Evolutionary conservation across 495 filamentous ascomycete species (phyloP), one percentile per base, ranked within the genome.

Genomic region (Hyaloscypha hepaticicola): DNA sequence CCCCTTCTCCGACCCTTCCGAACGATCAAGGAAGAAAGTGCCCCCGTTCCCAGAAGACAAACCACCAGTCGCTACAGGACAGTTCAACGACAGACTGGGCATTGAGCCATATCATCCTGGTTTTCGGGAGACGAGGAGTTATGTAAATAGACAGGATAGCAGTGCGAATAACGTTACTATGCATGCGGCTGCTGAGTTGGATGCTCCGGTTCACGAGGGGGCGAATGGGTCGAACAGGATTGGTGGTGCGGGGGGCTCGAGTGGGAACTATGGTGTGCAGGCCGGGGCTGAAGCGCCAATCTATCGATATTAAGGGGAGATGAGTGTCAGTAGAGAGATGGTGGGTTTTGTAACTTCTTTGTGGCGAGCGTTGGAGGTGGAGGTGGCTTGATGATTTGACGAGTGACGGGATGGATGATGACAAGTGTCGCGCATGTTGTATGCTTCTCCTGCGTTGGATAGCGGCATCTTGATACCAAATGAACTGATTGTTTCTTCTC

Each of bases 101-200:
- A 80, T 75, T 61, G 81, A 85, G 66, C 81, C 82, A 8, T 85
- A 76, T 63, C 80, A 85, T 66, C 82, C 82, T 4, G 81, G 81
- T 0, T 83, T 83, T 53, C 69, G 72, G 45, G 67, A 69, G 21
- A 75, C 72, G 9, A 72, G 70, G 33, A 74, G 74, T 57, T 77
- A 78, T 53, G 38, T 69, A 3, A 73, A 69, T 25, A 69, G 73
- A 48, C 76, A 78, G 53, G 72, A 77, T 41, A 76, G 73, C 55
- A 70, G 72, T 3, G 57, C 74, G 5, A 72, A 69, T 21, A 74
- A 76, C 57, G 67, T 72, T 21, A 66, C 74, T 3, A 79, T 77
- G 75, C 71, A 75, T 67, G 76, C 69, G 16, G 70, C 67, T 12
- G 66, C 33, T 45, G 31, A 58, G 26, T 9, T 48, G 12, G 33